phyloP scores from a whole-genome alignment of 2,329 filamentous ascomycete species.

The Neophaeococcomyces mojaviensis region DNA sequence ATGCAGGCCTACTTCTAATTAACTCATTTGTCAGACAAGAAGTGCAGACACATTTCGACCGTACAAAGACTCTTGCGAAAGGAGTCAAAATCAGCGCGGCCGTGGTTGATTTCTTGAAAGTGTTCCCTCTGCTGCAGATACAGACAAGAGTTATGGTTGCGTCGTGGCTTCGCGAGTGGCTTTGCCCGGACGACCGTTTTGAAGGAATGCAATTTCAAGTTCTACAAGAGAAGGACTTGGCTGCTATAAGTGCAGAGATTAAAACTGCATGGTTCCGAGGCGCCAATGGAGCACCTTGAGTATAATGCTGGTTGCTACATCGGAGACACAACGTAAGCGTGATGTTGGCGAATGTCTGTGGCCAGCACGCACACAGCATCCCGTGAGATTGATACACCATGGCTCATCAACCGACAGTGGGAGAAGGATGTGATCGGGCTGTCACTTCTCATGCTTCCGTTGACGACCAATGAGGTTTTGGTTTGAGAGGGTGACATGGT shows the following conservation, averaged over 20 bases:
- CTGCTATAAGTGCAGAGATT: conserved; percentile 1
- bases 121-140: conserved; percentile 1
- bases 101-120: conserved; percentile 4
- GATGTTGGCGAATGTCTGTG: no score
- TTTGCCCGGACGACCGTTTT: conserved; percentile 1
- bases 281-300: not conserved
- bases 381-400: no score
- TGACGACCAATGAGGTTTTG: no score
- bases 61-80: conserved; percentile 1
- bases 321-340: no score
- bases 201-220: not conserved
- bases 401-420: no score
- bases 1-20: conserved; percentile 4
- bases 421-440: no score
- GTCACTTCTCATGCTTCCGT: no score
- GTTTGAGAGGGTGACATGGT: no score
- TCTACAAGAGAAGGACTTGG: conserved; percentile 1
- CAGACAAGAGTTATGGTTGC: not conserved
- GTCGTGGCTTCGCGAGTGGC: conserved; percentile 7
- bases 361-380: no score
- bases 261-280: not conserved
- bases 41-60: conserved; percentile 5
- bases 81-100: conserved; percentile 1
- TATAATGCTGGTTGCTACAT: not conserved
- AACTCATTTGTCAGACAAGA: conserved; percentile 8